These are phyloP conservation scores for Dianthus caryophyllus DNA, from an alignment of 148 eudicot genomes.

Conservation along the genomic window DNA sequence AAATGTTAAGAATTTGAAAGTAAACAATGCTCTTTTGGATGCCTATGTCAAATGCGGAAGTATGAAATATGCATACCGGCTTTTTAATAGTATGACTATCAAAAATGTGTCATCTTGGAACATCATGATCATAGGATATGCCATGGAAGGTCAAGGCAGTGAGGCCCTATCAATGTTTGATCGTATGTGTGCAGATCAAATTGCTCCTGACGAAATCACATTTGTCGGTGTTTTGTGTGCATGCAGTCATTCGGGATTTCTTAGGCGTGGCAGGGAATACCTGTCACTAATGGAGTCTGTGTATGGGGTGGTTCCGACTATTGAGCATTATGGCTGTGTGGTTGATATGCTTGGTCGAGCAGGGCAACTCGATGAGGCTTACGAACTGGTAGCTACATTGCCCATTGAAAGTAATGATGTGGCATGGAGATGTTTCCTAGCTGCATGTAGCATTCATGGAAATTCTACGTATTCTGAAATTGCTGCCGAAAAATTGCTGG, in stretches of 20 bases:
- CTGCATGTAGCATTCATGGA: constrained; percentile 61
- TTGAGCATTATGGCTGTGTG: constrained; percentile 69
- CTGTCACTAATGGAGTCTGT: constrained; percentile 46
- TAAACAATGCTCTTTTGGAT: constrained; percentile 56
- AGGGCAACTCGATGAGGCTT: constrained; percentile 60
- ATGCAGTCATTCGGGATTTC: constrained; percentile 61
- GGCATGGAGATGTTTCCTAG: constrained; percentile 63
- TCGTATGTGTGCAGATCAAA: constrained; percentile 36
- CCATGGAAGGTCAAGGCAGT: constrained; percentile 62
- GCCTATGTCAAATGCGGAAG: constrained; percentile 68
- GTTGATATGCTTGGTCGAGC: constrained; percentile 85
- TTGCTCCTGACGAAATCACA: constrained; percentile 52
- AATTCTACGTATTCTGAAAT: constrained; percentile 48
- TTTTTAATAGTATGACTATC: constrained; percentile 43
- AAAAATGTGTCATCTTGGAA: constrained; percentile 81
- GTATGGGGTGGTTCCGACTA: constrained; percentile 46
- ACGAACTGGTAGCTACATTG: constrained; percentile 45
- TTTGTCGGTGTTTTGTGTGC: constrained; percentile 67
- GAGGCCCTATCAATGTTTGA: constrained; percentile 50
- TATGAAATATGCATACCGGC: constrained; percentile 46
- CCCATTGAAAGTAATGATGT: constrained; percentile 55
- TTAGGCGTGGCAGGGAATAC: constrained; percentile 44
- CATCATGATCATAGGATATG: constrained; percentile 75
- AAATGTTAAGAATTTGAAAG: constrained; percentile 24
- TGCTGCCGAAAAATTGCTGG: constrained; percentile 43